phyloP scores from a whole-genome alignment of 306 rosid genomes.

The Malus asiatica region DNA sequence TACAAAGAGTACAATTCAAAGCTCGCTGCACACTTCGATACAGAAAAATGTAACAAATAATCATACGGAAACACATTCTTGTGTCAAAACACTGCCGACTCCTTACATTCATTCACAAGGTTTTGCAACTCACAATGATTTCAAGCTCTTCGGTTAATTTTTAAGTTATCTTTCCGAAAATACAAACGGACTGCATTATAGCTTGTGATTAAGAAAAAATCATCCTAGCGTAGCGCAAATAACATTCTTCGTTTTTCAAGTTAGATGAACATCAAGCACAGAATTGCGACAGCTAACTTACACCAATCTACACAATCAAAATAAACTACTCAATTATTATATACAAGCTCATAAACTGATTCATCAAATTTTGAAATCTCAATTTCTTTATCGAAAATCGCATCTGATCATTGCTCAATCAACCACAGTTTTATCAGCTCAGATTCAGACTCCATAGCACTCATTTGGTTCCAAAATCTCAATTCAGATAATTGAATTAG shows the following conservation, averaged over 20 bases:
- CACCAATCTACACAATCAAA: not conserved
- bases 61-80: too few relatives aligned
- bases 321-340: too few relatives aligned
- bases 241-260: not conserved
- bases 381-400: not conserved
- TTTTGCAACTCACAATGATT: not conserved
- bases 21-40: not conserved
- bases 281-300: not conserved
- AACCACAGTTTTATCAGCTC: not conserved
- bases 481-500: not conserved
- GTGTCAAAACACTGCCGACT: not conserved
- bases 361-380: not conserved
- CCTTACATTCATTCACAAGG: constrained; percentile 2
- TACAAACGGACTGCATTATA: not conserved
- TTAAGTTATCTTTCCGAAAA: not conserved
- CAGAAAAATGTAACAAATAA: not conserved
- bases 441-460: not conserved
- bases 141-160: not conserved
- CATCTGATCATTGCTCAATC: not conserved
- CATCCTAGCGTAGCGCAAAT: not conserved
- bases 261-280: not conserved
- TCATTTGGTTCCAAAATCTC: not conserved
- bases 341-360: not conserved
- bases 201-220: not conserved
- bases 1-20: constrained; percentile 5